Percentiles rank a stretch among this genome's conserved stretches.
These are phyloP conservation scores for Aquilaria malaccensis DNA, from an alignment of 345 rosid genomes.

Conservation along the genomic window DNA sequence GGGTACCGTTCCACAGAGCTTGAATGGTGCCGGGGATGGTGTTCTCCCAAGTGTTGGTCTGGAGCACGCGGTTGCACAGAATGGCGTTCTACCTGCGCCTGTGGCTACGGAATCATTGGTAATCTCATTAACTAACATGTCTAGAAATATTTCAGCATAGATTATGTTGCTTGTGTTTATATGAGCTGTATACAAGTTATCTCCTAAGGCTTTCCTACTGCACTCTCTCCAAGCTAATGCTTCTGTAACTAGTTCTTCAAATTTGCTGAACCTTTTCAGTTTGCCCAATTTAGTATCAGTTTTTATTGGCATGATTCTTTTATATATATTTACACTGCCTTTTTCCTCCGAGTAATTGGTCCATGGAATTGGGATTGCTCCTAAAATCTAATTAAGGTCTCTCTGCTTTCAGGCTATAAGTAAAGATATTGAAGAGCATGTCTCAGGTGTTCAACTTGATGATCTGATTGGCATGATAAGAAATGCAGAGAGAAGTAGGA, in stretches of 20 bases:
- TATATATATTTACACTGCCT: too few species aligned
- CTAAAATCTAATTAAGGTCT: neutral
- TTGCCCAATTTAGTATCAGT: too few species aligned
- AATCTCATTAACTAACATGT: constrained; percentile 3
- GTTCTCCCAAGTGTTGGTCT: constrained; percentile 15
- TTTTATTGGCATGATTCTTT: too few species aligned
- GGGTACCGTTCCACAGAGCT: too few species aligned
- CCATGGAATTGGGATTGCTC: too few species aligned
- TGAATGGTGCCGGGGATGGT: neutral
- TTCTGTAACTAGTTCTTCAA: too few species aligned
- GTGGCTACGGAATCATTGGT: constrained; percentile 50
- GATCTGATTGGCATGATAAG: constrained; percentile 15
- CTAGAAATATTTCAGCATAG: neutral
- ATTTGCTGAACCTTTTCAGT: too few species aligned
- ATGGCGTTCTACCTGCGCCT: constrained; percentile 21
- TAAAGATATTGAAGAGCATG: constrained; percentile 32
- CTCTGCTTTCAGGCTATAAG: constrained; percentile 35
- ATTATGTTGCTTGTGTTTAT: constrained; percentile 4
- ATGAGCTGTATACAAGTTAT: too few species aligned
- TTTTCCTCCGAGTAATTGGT: too few species aligned
- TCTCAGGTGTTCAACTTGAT: constrained; percentile 12
- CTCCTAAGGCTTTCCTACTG: too few species aligned
- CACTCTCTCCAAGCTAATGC: too few species aligned
- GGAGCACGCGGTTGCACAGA: constrained; percentile 22
- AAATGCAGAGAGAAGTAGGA: too few species aligned